Evolutionary conservation across 352 stramenopile genomes (phyloP), one percentile per base, ranked within the genome.

Genomic region (Pythium plurisporium): DNA sequence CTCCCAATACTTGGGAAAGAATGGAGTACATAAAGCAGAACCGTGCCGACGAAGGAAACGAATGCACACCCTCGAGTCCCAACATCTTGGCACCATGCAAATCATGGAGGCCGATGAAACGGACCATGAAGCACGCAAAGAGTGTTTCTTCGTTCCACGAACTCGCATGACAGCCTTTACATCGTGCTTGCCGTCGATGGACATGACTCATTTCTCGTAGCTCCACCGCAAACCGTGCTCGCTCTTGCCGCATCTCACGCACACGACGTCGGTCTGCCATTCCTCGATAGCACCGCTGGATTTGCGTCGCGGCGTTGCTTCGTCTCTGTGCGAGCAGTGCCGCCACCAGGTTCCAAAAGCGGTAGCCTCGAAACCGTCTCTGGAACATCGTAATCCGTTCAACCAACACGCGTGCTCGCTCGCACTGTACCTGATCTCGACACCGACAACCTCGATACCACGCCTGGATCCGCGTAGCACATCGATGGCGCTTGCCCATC

Each of bases 271-370:
- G 58, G 3, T 54, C 64, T 0, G n/a, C 17, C 31, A 57, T 11
- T 5, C 64, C 64, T 3, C 64, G 45, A 50, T 38, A 56, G n/a
- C 47, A 67, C 9, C 64, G 57, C 33, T 71, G 58, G 7, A 71
- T 64, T n/a, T 64, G 41, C 4, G 49, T 64, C 17, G 64, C 49
- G 17, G 58, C 64, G 20, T 62, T 49, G 17, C 37, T 49, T 10
- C 53, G 59, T 42, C 48, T 30, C 27, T 51, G 45, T 3, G n/a
- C 31, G 14, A 71, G 27, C 14, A 71, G 22, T 4, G 33, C 36
- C 4, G 54, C 31, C 5, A 67, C 59, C 15, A 71, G 37, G 29
- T 64, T 71, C 64, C 64, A 71, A 54, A 71, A 71, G 0, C 64
- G 58, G 20, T 64, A 64, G n/a, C 58, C 64, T 27, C 64, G 57